These are phyloP conservation scores for Boletales sp. DNA, from an alignment of 768 basidiomycete species.

Conservation along the genomic window DNA sequence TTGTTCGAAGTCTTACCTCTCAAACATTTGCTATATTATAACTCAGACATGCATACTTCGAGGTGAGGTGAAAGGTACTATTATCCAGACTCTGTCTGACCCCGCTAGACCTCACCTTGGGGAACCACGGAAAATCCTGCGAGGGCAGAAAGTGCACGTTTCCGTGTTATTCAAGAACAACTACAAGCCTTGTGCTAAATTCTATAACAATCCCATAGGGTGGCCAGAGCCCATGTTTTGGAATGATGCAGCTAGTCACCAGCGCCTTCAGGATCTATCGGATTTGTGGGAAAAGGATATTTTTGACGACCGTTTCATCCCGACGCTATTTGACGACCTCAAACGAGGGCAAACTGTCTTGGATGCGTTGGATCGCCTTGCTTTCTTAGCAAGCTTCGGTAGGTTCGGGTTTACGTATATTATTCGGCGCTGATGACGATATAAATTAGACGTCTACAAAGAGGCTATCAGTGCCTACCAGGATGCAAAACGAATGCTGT, in stretches of 20 bases:
- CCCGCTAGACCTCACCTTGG: conserved; percentile 25
- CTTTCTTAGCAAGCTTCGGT: conserved; percentile 30
- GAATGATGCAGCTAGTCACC: conserved; percentile 24
- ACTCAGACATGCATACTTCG: conserved; percentile 20
- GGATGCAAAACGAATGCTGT: conserved; percentile 8
- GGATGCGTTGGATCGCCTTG: conserved; percentile 25
- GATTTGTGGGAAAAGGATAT: conserved; percentile 29
- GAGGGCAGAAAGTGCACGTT: conserved; percentile 31
- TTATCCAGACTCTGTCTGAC: too few relatives aligned
- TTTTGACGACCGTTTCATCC: conserved; percentile 21
- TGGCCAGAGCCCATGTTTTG: conserved; percentile 31
- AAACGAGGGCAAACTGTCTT: conserved; percentile 11
- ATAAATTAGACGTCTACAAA: conserved; percentile 15
- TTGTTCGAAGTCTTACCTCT: conserved; percentile 21
- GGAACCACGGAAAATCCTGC: conserved; percentile 22
- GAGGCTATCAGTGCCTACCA: background rate
- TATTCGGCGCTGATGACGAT: background rate
- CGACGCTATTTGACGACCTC: conserved; percentile 17
- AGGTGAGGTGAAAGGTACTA: conserved; percentile 8
- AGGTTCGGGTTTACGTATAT: background rate
- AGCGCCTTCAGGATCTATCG: conserved; percentile 14
- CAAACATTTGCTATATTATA: conserved; percentile 26
- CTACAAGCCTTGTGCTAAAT: conserved; percentile 24
- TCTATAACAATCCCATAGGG: conserved; percentile 17
- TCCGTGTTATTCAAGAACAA: conserved; percentile 29